Conservation (phyloP, 192 early-diverging fungal species). For the Entrophospora sp. region DNA sequence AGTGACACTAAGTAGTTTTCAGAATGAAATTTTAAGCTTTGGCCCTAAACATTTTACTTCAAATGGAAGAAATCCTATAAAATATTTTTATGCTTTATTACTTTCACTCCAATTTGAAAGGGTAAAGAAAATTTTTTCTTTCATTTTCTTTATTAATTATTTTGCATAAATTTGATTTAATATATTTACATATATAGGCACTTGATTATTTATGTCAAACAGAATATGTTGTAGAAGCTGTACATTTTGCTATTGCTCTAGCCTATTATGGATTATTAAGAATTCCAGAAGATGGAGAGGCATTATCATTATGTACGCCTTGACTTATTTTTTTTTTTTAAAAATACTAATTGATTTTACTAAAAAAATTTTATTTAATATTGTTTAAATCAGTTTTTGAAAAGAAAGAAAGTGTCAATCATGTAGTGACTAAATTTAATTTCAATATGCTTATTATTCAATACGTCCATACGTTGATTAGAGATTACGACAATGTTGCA, state of each 20-base stretch:
- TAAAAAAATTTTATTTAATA: slow-evolving; percentile 51
- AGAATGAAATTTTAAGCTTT: slow-evolving; percentile 52
- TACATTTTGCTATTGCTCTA: slow-evolving; percentile 84
- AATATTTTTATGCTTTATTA: slow-evolving; percentile 77
- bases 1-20: slow-evolving; percentile 52
- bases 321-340: too few relatives aligned
- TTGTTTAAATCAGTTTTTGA: slow-evolving; percentile 39
- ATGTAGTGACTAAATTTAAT: slow-evolving; percentile 22
- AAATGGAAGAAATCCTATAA: slow-evolving; percentile 55
- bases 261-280: slow-evolving; percentile 71
- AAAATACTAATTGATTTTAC: slow-evolving; percentile 40
- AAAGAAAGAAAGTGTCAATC: too few relatives aligned
- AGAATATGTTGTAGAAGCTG: slow-evolving; percentile 65
- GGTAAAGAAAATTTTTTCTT: too few relatives aligned
- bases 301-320: slow-evolving; percentile 27
- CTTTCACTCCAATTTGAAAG: slow-evolving; percentile 86
- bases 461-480: not conserved
- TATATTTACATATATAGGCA: slow-evolving; percentile 35
- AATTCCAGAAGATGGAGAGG: slow-evolving; percentile 48
- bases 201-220: slow-evolving; percentile 63
- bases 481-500: not conserved
- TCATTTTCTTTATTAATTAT: too few relatives aligned
- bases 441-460: slow-evolving; percentile 10
- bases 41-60: slow-evolving; percentile 68
- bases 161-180: not conserved